phyloP scores from a whole-genome alignment of 2,329 filamentous ascomycete species.

The Stromatinia cepivora region DNA sequence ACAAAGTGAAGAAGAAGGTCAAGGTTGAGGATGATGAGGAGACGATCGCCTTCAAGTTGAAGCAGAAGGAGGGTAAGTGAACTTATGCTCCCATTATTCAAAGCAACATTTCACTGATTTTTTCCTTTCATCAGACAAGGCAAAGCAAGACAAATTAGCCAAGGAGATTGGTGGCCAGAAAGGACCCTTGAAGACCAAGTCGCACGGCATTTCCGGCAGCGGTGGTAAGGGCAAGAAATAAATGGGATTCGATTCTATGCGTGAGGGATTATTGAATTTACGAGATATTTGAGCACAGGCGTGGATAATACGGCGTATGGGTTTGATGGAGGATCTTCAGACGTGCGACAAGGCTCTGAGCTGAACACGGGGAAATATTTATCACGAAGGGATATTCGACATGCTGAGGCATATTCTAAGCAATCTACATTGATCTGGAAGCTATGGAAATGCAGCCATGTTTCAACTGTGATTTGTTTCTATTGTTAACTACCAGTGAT shows the following conservation, averaged over 20 bases:
- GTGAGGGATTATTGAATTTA: constrained; percentile 12
- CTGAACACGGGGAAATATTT: constrained; percentile 1
- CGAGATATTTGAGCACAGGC: constrained; percentile 19
- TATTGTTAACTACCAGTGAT: neutral
- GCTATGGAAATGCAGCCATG: constrained; percentile 7
- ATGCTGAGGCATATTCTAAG: neutral
- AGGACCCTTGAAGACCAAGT: constrained; percentile 80
- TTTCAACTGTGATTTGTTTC: neutral
- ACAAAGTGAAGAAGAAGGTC: constrained; percentile 79
- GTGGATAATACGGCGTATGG: constrained; percentile 28
- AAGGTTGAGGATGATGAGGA: constrained; percentile 84
- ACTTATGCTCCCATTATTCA: constrained; percentile 41
- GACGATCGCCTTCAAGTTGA: constrained; percentile 77
- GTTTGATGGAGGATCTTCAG: constrained; percentile 20
- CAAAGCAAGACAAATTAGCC: constrained; percentile 78
- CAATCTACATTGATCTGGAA: neutral
- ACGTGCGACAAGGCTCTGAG: constrained; percentile 5
- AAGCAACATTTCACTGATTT: constrained; percentile 47
- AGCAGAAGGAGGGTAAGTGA: constrained; percentile 76
- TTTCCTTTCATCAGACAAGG: constrained; percentile 49
- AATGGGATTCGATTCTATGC: constrained; percentile 5
- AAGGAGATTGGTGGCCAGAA: constrained; percentile 61
- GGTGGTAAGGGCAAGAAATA: constrained; percentile 70
- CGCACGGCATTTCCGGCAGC: constrained; percentile 95
- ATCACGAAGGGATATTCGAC: neutral